Conservation (phyloP, 768 basidiomycete genomes). For the Pleurotus tuoliensis region DNA sequence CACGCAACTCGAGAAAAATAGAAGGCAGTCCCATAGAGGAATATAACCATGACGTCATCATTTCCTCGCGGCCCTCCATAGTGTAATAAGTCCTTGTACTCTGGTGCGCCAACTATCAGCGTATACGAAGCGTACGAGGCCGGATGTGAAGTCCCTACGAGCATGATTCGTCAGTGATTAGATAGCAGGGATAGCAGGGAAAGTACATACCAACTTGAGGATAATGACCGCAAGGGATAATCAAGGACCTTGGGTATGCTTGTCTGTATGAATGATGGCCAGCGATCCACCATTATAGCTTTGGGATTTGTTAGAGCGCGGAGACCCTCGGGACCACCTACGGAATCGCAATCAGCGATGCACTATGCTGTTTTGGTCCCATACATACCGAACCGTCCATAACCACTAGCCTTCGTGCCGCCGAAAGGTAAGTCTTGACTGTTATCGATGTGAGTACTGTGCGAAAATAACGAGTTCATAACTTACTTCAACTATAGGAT, state of each 20-base stretch:
- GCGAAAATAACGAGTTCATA: slow-evolving; percentile 5
- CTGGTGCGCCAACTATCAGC: slow-evolving; percentile 48
- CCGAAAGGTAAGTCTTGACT: slow-evolving; percentile 94
- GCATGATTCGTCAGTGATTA: not conserved
- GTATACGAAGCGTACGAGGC: slow-evolving; percentile 48
- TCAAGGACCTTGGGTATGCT: slow-evolving; percentile 81
- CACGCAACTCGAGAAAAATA: too few species aligned
- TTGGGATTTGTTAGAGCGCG: slow-evolving; percentile 86
- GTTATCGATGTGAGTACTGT: slow-evolving; percentile 16
- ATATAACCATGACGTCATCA: slow-evolving; percentile 3
- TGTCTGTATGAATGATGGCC: slow-evolving; percentile 81
- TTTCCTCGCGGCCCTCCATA: slow-evolving; percentile 34
- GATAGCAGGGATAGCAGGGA: not conserved
- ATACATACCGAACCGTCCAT: slow-evolving; percentile 80
- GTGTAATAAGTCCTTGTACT: slow-evolving; percentile 36
- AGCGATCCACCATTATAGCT: slow-evolving; percentile 81
- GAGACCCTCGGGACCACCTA: slow-evolving; percentile 92
- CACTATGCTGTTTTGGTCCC: slow-evolving; percentile 4
- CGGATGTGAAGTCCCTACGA: slow-evolving; percentile 46
- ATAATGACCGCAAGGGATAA: slow-evolving; percentile 76
- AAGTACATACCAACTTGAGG: slow-evolving; percentile 64
- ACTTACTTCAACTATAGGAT: slow-evolving; percentile 60
- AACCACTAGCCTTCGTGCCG: slow-evolving; percentile 86
- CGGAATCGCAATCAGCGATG: slow-evolving; percentile 9
- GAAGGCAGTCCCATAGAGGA: too few species aligned